Evolutionary conservation across 768 basidiomycete species (phyloP).

Genomic region (Rhizopogon rudus): DNA sequence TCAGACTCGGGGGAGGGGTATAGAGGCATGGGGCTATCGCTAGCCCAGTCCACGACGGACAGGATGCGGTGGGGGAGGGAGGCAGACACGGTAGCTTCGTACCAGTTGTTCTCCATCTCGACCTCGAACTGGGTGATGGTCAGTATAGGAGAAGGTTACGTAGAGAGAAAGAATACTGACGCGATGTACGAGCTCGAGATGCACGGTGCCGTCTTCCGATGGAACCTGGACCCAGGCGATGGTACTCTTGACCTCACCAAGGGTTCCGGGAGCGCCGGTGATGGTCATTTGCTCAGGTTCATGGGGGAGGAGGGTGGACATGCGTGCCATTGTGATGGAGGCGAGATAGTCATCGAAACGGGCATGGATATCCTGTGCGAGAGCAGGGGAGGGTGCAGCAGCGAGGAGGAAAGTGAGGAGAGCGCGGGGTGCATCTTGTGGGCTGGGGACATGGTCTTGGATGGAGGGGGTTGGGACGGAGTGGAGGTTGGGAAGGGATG

Average conservation of each 20-base stretch:
- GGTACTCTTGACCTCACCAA: constrained; percentile 75
- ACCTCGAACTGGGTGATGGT: constrained; percentile 62
- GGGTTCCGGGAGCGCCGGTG: constrained; percentile 66
- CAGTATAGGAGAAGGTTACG: neutral
- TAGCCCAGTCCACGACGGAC: constrained; percentile 93
- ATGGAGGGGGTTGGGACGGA: constrained; percentile 7
- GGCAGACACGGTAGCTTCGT: constrained; percentile 82
- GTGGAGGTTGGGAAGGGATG: constrained; percentile 37
- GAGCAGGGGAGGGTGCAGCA: constrained; percentile 48
- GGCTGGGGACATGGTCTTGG: constrained; percentile 22
- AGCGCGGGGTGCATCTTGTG: constrained; percentile 43
- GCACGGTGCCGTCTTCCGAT: constrained; percentile 47
- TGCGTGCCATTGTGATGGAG: constrained; percentile 40
- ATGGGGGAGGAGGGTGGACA: constrained; percentile 39
- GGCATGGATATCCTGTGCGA: constrained; percentile 42
- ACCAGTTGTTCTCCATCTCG: constrained; percentile 95
- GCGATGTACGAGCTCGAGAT: constrained; percentile 64
- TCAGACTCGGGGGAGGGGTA: constrained; percentile 27
- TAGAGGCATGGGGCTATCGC: constrained; percentile 58
- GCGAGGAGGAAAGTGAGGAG: constrained; percentile 77
- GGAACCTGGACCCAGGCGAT: constrained; percentile 84
- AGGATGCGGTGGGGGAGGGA: constrained; percentile 72
- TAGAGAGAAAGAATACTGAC: constrained; percentile 8
- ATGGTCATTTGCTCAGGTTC: constrained; percentile 31
- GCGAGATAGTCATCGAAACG: constrained; percentile 43